phyloP scores from a whole-genome alignment of 2,329 filamentous ascomycete genomes.

The Thelonectria rubi region DNA sequence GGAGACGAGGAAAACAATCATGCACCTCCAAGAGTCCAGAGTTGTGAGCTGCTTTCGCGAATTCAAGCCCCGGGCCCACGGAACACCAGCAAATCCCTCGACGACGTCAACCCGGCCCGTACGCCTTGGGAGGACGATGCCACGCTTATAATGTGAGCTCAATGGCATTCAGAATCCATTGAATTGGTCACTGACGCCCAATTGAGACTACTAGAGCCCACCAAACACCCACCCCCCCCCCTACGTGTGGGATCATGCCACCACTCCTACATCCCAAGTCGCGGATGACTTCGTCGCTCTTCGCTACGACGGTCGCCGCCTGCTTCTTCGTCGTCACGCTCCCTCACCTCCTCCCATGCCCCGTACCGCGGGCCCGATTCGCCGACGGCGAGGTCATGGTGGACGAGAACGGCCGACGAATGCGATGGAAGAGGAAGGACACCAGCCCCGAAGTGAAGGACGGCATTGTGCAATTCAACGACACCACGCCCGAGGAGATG shows the following conservation, averaged over 20 bases:
- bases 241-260: conserved; percentile 66
- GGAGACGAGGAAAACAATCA: conserved; percentile 28
- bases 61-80: conserved; percentile 30
- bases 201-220: conserved; percentile 42
- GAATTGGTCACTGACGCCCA: conserved; percentile 35
- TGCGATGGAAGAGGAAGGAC: conserved; percentile 54
- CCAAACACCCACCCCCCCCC: conserved; percentile 16
- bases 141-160: conserved; percentile 39
- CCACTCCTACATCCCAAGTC: conserved; percentile 94
- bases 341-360: conserved; percentile 91
- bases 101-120: conserved; percentile 37
- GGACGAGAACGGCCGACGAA: conserved; percentile 57
- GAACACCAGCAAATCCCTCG: conserved; percentile 42
- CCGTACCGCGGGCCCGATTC: conserved; percentile 77
- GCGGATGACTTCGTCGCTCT: conserved; percentile 90
- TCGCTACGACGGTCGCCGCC: conserved; percentile 88
- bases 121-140: conserved; percentile 38
- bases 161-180: conserved; percentile 32
- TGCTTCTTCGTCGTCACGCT: conserved; percentile 93
- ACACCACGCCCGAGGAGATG: conserved; percentile 49
- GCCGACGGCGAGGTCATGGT: conserved; percentile 71
- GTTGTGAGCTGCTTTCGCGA: conserved; percentile 35
- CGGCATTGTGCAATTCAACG: conserved; percentile 59
- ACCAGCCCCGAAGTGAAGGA: conserved; percentile 52
- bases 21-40: conserved; percentile 25